Percentiles rank a stretch among this genome's conserved stretches.
These are phyloP conservation scores for Somion occarium DNA, from an alignment of 1,284 basidiomycete species.

Conservation along the genomic window DNA sequence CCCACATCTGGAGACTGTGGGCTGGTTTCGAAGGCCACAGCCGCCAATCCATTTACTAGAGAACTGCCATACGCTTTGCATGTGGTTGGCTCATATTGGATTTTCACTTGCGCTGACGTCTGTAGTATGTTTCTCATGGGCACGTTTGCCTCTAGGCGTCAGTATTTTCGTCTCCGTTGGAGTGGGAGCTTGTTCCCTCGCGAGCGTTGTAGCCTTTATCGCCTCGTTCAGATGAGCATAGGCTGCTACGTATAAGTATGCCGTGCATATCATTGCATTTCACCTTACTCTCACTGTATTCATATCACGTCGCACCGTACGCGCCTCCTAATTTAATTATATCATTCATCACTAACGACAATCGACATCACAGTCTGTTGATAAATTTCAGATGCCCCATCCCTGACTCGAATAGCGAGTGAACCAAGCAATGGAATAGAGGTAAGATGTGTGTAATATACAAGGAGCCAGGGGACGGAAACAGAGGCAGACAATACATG, in stretches of 20 bases:
- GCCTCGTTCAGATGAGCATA: too few relatives aligned
- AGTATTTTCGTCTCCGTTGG: constrained; percentile 29
- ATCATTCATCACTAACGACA: too few relatives aligned
- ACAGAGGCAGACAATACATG: too few relatives aligned
- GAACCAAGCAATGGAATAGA: too few relatives aligned
- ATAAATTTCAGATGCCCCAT: too few relatives aligned
- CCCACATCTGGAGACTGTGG: constrained; percentile 13
- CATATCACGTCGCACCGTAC: too few relatives aligned
- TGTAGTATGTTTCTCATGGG: constrained; percentile 32
- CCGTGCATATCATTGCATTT: too few relatives aligned
- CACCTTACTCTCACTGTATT: too few relatives aligned
- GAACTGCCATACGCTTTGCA: constrained; percentile 29
- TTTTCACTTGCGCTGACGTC: constrained; percentile 31
- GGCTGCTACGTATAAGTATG: too few relatives aligned
- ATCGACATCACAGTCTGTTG: too few relatives aligned
- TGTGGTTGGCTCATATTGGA: constrained; percentile 26
- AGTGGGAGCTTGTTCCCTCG: constrained; percentile 19
- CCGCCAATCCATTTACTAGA: constrained; percentile 28
- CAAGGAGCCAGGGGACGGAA: neutral
- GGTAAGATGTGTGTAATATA: neutral
- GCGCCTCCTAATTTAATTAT: too few relatives aligned
- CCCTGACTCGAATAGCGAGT: too few relatives aligned
- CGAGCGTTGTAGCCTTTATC: constrained; percentile 17
- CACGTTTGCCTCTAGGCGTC: constrained; percentile 23
- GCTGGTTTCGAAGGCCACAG: constrained; percentile 13